Evolutionary conservation across 2,329 filamentous ascomycete genomes (phyloP), one percentile per base, ranked within the genome.

Genomic region (Hypoxylon sp.): DNA sequence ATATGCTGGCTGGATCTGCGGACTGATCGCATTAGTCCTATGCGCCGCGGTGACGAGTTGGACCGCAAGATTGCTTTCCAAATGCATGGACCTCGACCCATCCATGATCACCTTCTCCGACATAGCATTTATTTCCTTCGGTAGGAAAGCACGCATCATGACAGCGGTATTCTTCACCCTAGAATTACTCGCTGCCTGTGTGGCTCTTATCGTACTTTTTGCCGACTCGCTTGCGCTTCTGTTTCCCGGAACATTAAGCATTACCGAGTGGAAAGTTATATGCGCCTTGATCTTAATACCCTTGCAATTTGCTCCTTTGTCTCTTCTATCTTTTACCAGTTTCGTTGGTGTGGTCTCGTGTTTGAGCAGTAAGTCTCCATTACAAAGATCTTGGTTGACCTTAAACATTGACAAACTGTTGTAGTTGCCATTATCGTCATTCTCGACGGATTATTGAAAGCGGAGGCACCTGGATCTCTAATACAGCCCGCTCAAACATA

Each of bases 21-120:
- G 94, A 42, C 79, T 96, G 65, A 57, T 80, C 30, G 88, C 94
- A 59, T 78, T 97, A 46, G 72, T 84, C 8, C 83, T 90, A 38
- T 88, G 89, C 15, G 92, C 91, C 5, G 67, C 82, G 3, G 83
- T 88, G 13, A 97, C 94, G 0, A 82, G 82, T 7, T 96, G 97
- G 71, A 97, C 94, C 0, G 92, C 91, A 8, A 88, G 84, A 62
- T 74, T 97, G 8, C 78, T 97, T 25, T 88, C 91, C 19, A 93
- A 88, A 70, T 97, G 93, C 70, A 87, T 97, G 76, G 88, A 96
- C 61, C 82, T 91, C 15, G 90, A 97, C 72, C 82, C 81, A 52
- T 89, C 84, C 40, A 83, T 97, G 58, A 91, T 97, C 64, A 97
- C 93, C 2, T 97, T 97, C 71, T 94, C 92, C 23, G 93, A 97